Evolutionary conservation across 1,284 basidiomycete genomes (phyloP), one percentile per base, ranked within the genome.

Genomic region (Golubevia pallescens): DNA sequence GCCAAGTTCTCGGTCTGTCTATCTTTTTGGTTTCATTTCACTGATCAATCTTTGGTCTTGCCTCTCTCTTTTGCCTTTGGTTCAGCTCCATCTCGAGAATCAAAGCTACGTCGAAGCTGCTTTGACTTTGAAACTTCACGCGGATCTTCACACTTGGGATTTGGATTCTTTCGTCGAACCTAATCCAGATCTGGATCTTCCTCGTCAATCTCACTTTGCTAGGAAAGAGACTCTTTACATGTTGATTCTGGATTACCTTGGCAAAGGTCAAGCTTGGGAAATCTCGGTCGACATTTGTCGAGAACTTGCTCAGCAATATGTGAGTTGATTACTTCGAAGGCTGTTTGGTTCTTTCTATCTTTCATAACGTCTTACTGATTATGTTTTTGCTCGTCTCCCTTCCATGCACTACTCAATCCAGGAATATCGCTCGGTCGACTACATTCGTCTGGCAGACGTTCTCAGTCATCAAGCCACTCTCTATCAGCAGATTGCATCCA

Each of bases 241-340:
- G 77, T 79, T 86, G 23, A 86, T 86, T 51, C 78, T 87, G 13
- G 86, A 86, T 54, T 83, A 86, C 51, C 71, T 87, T 19, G 69
- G 93, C 62, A 93, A 94, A 86, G 96, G 95, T 1, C 94, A 96
- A 80, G 95, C 96, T 2, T 98, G 94, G 90, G 96, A 99, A 86
- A 92, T 90, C 63, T 95, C 94, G 1, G 90, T 97, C 61, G 93
- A 94, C 68, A 92, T 98, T 63, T 97, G 94, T 87, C 93, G 93
- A 86, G 95, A 96, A 62, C 68, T 81, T 1, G 77, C 75, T 13
- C 73, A 74, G 34, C 77, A 81, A 67, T 81, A 81, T 65, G 34
- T 38, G 34, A 38, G 34, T 38, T 38, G 10, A 10, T 4, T 38
- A 38, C 3, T 38, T 38, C 34, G 34, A 38, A 4, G 10, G 34